Conservation (phyloP, 2,329 filamentous ascomycete species). For the Diplodia scrobiculata region DNA sequence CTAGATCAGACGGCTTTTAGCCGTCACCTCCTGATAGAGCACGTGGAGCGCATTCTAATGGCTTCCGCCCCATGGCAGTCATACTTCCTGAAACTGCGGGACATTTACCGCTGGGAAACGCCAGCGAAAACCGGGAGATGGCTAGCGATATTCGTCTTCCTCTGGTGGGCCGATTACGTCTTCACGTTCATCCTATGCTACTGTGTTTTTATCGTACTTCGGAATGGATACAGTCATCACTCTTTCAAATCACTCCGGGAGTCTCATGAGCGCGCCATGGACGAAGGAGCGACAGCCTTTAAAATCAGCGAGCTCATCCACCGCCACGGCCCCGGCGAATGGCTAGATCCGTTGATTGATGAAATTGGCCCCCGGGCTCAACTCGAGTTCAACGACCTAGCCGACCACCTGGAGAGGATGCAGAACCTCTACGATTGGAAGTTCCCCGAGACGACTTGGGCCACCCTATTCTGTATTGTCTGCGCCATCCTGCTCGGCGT, state of each 20-base stretch:
- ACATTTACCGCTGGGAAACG: slow-evolving; percentile 47
- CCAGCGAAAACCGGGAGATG: slow-evolving; percentile 39
- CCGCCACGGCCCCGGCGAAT: slow-evolving; percentile 42
- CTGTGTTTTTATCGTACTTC: slow-evolving; percentile 41
- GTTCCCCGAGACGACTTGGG: slow-evolving; percentile 40
- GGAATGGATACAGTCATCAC: slow-evolving; percentile 37
- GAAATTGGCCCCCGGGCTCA: slow-evolving; percentile 44
- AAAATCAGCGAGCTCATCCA: slow-evolving; percentile 45
- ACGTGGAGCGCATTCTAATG: slow-evolving; percentile 46
- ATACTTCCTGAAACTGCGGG: slow-evolving; percentile 43
- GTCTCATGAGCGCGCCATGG: slow-evolving; percentile 40
- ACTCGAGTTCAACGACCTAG: slow-evolving; percentile 44
- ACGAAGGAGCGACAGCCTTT: slow-evolving; percentile 38
- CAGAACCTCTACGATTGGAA: slow-evolving; percentile 46
- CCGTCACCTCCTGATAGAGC: slow-evolving; percentile 40
- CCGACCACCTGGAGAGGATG: slow-evolving; percentile 44
- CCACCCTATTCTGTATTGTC: slow-evolving; percentile 41
- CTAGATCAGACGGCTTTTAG: slow-evolving; percentile 43
- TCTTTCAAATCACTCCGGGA: slow-evolving; percentile 41
- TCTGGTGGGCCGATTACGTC: slow-evolving; percentile 46
- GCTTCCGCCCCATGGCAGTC: slow-evolving; percentile 48
- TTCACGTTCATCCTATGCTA: slow-evolving; percentile 44
- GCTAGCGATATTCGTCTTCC: slow-evolving; percentile 41
- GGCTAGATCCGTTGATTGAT: slow-evolving; percentile 45
- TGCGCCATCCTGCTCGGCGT: slow-evolving; percentile 39